Base-by-base conservation (phyloP, 148 eudicot species). In the Bassia scoparia region DNA sequence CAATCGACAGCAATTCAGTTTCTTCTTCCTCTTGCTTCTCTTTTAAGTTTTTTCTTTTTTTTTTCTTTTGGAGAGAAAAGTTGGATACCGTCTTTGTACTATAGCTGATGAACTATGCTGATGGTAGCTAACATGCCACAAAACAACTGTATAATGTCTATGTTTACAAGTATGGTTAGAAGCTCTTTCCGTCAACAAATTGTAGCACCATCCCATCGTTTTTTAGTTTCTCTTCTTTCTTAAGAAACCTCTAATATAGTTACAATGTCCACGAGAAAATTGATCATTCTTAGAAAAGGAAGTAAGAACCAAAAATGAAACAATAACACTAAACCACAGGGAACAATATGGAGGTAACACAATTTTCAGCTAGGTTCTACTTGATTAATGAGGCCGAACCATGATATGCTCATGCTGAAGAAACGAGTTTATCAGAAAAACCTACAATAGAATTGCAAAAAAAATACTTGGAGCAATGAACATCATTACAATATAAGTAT, bases 341-440 rank as follows among this genome's bases (percentile, higher is more conserved):
- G 5, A 31, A 34, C 20, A 30, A 67, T 48, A 33, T 35, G 26
- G 38, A 59, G 23, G n/a, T 50, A 72, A 13, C 53, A 58, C 18
- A 30, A 11, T 23, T 55, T 55, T 37, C 69, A 48, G 60, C 46
- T 16, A 13, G 58, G 31, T 30, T 54, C 84, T 81, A 93, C 98
- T 76, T 93, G 98, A 62, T 84, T 91, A 34, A 88, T 89, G n/a
- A 72, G 93, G 78, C 76, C 92, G 89, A 27, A 97, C 93, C 76
- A 77, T 93, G 72, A 91, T 97, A 83, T 91, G 93, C 73, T 95
- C 96, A 82, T 95, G 98, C 86, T 95, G 98, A 84, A 95, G 96
- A 95, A 95, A 67, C 98, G 97, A 33, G 87, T n/a, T 89, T 69
- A 95, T 95, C 75, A 95, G 79, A 78, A 95, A 69, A 60, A 94